phyloP scores from a whole-genome alignment of 805 yeast genomes.

The Pichia cabralensis region DNA sequence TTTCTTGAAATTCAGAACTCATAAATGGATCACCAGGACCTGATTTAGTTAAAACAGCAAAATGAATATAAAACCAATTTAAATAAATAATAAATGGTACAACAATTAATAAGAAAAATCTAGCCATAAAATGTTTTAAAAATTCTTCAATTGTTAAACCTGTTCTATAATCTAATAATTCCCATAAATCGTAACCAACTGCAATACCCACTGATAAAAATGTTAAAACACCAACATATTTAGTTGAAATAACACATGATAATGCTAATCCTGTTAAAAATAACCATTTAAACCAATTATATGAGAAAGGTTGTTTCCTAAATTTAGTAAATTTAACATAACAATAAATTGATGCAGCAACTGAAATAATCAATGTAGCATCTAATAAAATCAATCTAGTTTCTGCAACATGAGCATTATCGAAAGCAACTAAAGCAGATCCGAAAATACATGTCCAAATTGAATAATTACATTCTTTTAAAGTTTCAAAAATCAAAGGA shows the following conservation, averaged over 20 bases:
- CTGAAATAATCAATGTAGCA: conserved; percentile 76
- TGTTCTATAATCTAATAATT: conserved; percentile 57
- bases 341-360: conserved; percentile 69
- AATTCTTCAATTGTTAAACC: conserved; percentile 53
- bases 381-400: conserved; percentile 87
- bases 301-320: conserved; percentile 55
- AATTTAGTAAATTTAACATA: conserved; percentile 73
- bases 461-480: conserved; percentile 77
- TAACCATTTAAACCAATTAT: conserved; percentile 84
- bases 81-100: conserved; percentile 76
- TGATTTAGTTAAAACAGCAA: conserved; percentile 66
- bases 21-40: conserved; percentile 96
- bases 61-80: conserved; percentile 89
- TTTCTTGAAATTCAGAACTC: conserved; percentile 93
- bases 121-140: conserved; percentile 61
- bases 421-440: conserved; percentile 66
- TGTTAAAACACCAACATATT: conserved; percentile 92
- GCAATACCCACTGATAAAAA: conserved; percentile 82
- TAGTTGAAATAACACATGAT: conserved; percentile 89
- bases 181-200: conserved; percentile 82
- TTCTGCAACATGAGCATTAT: conserved; percentile 84
- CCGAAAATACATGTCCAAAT: conserved; percentile 74
- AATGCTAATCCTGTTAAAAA: conserved; percentile 72
- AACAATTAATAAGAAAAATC: conserved; percentile 61
- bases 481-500: conserved; percentile 72